Base-by-base conservation (phyloP, 169 alveolate species). In the Plasmodium reichenowi region DNA sequence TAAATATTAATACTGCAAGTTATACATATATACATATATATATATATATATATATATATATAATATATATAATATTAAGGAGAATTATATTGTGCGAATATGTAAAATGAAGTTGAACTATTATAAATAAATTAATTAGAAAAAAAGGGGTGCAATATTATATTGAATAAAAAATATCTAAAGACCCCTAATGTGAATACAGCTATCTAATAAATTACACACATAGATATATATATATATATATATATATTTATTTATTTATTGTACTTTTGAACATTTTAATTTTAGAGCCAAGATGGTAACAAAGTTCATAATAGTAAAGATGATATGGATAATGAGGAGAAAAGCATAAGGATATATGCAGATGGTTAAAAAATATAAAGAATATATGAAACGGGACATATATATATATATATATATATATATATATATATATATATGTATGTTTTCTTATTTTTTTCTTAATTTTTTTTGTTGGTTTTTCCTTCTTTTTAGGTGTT, bases 401-500 rank as follows among this genome's bases (percentile, higher is more conserved):
- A 12, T 9, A n/a, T n/a, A n/a, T 54, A 54, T 54, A 17, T 7
- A 17, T 38, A 6, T 38, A 6, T 38, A 38, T 38, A 38, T 38
- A 38, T 32, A 32, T 32, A 32, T 32, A 32, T 32, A 32, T 32
- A 5, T 32, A 32, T 32, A 3, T 29, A n/a, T 29, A 29, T 29
- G 3, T 29, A 29, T 29, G 38, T 5, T 38, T 38, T 38, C 9
- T 38, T 38, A 38, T n/a, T 52, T 22, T 26, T 62, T 76, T 45
- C 8, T 9, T 24, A 3, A 43, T 5, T 38, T 52, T 22, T 26
- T 62, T 76, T 45, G 24, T 9, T 24, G 2, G 20, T 5, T 38
- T 29, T 29, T 9, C 9, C 54, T 80, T 70, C 26, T 13, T 8
- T 26, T 32, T 56, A 73, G 99, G 99, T 0, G 99, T 98, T 54